Evolutionary conservation across 2,329 filamentous ascomycete genomes (phyloP), one percentile per base, ranked within the genome.

Genomic region (Clonostachys solani): DNA sequence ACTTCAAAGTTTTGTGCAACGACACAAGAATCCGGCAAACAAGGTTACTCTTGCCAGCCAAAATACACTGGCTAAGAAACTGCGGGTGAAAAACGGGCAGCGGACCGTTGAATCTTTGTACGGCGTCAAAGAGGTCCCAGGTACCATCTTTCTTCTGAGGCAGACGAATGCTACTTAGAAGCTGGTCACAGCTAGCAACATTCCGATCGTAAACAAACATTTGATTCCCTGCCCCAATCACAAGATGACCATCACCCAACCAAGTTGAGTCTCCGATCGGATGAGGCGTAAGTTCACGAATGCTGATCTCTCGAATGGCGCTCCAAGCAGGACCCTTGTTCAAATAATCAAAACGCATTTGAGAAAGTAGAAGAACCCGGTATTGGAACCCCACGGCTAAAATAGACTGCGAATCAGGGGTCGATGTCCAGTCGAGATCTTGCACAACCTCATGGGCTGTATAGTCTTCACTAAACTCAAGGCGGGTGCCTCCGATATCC

Each of bases 341-440:
- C 16, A 96, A 74, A 61, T 96, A 96, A 64, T 96, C 90, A 60
- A 94, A 96, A 12, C 92, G 86, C 69, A 95, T 84, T 60, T 96
- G 91, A 6, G 87, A 86, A 23, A 96, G 78, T 3, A 96, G 74
- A 33, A 95, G 68, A 6, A 96, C 86, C 48, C 87, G 83, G 53
- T 92, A 88, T n/a, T 86, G 85, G 59, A 96, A 96, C 0, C 92
- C 91, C n/a, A 96, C 89, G 1, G 92, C 89, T 17, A 96, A 73
- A 47, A 96, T 91, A 2, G 89, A 92, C 59, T 96, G 90, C 43
- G 83, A 84, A 62, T 95, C 89, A 0, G 90, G 90, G 0, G 92
- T 96, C 4, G 89, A 92, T 1, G 91, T 92, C 92, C 92, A 96
- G 63, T 96, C 91, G 12, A 96, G 78, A 63, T 96, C 92, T 52